Base-by-base conservation (phyloP, 2,329 filamentous ascomycete genomes). In the Scedosporium boydii region DNA sequence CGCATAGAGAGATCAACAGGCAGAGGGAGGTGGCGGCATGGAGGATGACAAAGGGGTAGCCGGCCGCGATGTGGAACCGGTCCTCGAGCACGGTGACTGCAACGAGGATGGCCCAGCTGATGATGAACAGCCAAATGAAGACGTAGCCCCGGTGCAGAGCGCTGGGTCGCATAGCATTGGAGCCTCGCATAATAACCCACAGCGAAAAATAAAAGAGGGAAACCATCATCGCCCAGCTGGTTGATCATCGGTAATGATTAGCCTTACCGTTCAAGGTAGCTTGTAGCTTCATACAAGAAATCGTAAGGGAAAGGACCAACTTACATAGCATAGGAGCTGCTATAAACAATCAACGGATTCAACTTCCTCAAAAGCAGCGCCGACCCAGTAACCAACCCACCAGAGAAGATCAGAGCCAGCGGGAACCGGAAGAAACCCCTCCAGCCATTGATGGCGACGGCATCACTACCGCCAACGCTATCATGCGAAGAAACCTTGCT, bases 311-410 rank as follows among this genome's bases (percentile, higher is more conserved):
- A 21, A 6, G 23, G 1, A 12, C 21, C 0, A 7, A 76, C 80
- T 73, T 70, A 82, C 70, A 97, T 88, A 4, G 90, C 82, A 72
- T 95, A 98, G 58, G 87, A 82, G 68, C 89, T 96, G 75, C 91
- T 93, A 76, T 97, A 95, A n/a, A 95, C 79, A 68, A 98, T 91
- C 68, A 91, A 83, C 1, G 93, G 92, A 70, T 98, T 98, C 70
- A 93, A 77, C 73, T 95, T 96, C 44, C 84, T 84, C 51, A 96
- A 69, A 60, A 98, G 75, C 67, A 89, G 89, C 1, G 90, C 88
- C 18, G 91, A 79, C 0, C 85, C 90, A 26, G 96, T 73, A 0
- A 89, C 85, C n/a, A 89, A 77, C 0, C 81, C 86, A 1, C 83
- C 84, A 0, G 93, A 82, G 41, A 91, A 79, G 21, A 82, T 70